These are phyloP conservation scores for Aspergillus fumigatiaffinis DNA, from an alignment of 2,329 filamentous ascomycete species.

Conservation along the genomic window DNA sequence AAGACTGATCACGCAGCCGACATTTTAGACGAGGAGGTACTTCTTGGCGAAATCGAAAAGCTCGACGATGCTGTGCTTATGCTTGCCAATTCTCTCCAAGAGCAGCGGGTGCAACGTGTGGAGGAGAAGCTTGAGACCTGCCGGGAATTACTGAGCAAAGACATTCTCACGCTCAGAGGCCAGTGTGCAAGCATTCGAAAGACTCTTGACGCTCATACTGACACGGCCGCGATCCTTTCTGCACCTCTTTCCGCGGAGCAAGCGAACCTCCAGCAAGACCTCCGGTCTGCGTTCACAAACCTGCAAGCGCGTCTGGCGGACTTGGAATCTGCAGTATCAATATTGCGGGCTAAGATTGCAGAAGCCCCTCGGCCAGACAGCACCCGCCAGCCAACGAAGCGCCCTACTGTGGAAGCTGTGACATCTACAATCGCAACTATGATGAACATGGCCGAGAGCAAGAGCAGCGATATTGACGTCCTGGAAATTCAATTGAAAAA, in stretches of 20 bases:
- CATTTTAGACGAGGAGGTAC: conserved; percentile 70
- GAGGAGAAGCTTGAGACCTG: conserved; percentile 66
- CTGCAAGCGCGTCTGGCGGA: conserved; percentile 73
- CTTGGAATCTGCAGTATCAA: conserved; percentile 72
- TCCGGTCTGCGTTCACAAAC: conserved; percentile 69
- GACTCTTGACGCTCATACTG: conserved; percentile 65
- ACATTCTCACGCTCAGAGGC: conserved; percentile 66
- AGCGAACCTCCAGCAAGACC: conserved; percentile 74
- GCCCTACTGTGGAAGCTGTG: conserved; percentile 87
- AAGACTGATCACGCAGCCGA: conserved; percentile 54
- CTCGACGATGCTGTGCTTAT: conserved; percentile 63
- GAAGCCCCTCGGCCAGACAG: conserved; percentile 51
- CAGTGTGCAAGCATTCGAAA: conserved; percentile 76
- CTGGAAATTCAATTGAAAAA: conserved; percentile 82
- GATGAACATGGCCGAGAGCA: conserved; percentile 87
- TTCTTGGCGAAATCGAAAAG: conserved; percentile 69
- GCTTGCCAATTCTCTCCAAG: conserved; percentile 61
- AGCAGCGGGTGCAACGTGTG: conserved; percentile 65
- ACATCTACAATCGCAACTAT: conserved; percentile 88
- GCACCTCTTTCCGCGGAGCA: conserved; percentile 83
- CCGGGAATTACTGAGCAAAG: conserved; percentile 61
- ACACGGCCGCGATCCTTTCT: conserved; percentile 64
- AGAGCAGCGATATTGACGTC: conserved; percentile 84
- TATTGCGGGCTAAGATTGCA: conserved; percentile 75
- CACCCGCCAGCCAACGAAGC: conserved; percentile 36